Base-by-base conservation (phyloP, 768 basidiomycete species). In the Kwoniella heveanensis region DNA sequence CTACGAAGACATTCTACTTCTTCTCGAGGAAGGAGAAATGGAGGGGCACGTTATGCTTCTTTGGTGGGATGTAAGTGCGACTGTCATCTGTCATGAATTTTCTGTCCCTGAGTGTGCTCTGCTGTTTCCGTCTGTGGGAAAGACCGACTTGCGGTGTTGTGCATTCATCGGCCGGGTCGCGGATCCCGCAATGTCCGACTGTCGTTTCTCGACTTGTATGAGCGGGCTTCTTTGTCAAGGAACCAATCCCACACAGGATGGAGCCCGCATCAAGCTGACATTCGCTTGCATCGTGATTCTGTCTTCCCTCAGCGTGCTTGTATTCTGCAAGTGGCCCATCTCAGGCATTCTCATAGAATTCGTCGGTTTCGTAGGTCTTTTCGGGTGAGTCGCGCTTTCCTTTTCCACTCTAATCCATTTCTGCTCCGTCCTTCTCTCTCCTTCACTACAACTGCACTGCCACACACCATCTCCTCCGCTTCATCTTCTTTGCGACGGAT, bases 1-100 rank as follows among this genome's bases (percentile, higher is more conserved):
- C 93, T 7, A 88, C 90, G 68, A 98, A 97, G 83, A 96, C 93
- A 21, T 94, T 96, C 82, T 91, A 92, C 81, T 98, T 99, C 83
- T 98, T 99, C 81, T 90, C 94, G 30, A 87, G 96, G 65, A 90
- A 86, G 78, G 90, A 98, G 80, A 99, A 99, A 81, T 82, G 97
- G 67, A 86, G 96, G 19, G 96, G 96, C 49, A 72, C 72, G 17
- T 26, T 78, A 7, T 74, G 69, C 65, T 79, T 79, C 74, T 79
- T 79, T 51, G 74, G 71, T 25, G 78, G 78, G 1, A 78, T 79
- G 78, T 79, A 58, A 73, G 78, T 71, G 19, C 17, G 2, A 36
- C n/a, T n/a, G n/a, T n/a, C n/a, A n/a, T n/a, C n/a, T n/a, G n/a
- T n/a, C n/a, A n/a, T n/a, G n/a, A n/a, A n/a, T n/a, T n/a, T n/a